Base-by-base conservation (phyloP, 2,329 filamentous ascomycete species). In the Trichoderma brevicompactum region DNA sequence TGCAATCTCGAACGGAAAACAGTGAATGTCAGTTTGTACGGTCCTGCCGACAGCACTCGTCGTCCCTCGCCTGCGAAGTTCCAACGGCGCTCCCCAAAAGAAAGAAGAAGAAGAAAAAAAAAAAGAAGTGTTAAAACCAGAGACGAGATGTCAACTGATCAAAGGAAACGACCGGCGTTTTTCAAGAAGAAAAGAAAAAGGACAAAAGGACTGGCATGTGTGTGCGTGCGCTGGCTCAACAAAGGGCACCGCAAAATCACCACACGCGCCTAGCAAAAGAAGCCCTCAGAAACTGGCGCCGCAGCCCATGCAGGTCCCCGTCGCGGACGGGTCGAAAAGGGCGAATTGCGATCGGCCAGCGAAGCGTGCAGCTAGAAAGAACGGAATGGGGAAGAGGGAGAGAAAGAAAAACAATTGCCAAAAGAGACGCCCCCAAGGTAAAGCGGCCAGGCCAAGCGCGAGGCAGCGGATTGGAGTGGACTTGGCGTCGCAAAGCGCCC, bases 51-150 rank as follows among this genome's bases (percentile, higher is more conserved):
- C 67, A 74, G 74, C 78, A 79, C 79, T 76, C 69, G 77, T 82
- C 78, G 79, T 78, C 76, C 75, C 77, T 82, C 81, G 80, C 81
- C 82, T 72, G 81, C 80, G 80, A 82, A 81, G 78, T 71, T 72
- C 76, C 78, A 79, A 81, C 77, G 75, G 73, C 76, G 77, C 74
- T 65, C 60, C 65, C 49, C 55, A 13, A 8, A 9, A 28, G n/a
- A 64, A 36, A 49, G 43, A 44, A 23, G 34, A 41, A 41, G 19
- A 28, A 28, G 28, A 43, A 32, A 38, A 52, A 38, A 50, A 6
- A 50, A 34, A 38, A 38, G 36, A 38, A 10, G 7, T 2, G 40
- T 48, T 43, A 32, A 44, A 64, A 48, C 60, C 49, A 48, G 34
- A 23, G 61, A 64, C 32, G 34, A n/a, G 15, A 5, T 41, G 12